phyloP scores from a whole-genome alignment of 441 rosid genomes.

The Pelargonium australe region DNA sequence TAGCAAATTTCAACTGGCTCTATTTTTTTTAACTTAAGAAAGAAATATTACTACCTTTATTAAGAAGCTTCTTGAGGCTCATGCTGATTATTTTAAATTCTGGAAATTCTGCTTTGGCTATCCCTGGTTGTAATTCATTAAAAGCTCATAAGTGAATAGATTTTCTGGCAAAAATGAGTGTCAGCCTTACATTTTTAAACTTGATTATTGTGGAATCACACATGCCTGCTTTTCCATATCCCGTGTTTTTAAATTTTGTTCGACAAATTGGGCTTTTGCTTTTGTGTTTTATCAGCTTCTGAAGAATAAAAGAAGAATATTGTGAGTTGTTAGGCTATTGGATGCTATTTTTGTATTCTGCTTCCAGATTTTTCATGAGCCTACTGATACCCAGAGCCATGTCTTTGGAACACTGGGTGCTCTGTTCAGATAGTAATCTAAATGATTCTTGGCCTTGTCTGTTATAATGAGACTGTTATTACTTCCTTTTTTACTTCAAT shows the following conservation, averaged over 20 bases:
- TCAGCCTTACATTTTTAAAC: background rate
- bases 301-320: background rate
- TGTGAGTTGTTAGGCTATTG: background rate
- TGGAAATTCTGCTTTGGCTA: background rate
- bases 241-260: background rate
- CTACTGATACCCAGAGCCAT: too few relatives aligned
- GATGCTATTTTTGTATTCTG: background rate
- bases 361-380: too few relatives aligned
- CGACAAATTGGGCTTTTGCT: background rate
- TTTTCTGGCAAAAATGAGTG: too few relatives aligned
- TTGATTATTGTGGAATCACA: background rate
- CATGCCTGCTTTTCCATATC: background rate
- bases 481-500: background rate
- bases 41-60: background rate
- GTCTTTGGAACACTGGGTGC: background rate
- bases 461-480: background rate
- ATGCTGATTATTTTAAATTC: background rate
- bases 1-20: background rate
- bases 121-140: background rate
- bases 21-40: background rate
- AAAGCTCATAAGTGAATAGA: too few relatives aligned
- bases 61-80: background rate
- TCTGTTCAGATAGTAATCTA: too few relatives aligned
- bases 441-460: background rate
- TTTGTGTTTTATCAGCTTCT: background rate